phyloP scores from a whole-genome alignment of 768 basidiomycete genomes.

The Scleroderma bovista region DNA sequence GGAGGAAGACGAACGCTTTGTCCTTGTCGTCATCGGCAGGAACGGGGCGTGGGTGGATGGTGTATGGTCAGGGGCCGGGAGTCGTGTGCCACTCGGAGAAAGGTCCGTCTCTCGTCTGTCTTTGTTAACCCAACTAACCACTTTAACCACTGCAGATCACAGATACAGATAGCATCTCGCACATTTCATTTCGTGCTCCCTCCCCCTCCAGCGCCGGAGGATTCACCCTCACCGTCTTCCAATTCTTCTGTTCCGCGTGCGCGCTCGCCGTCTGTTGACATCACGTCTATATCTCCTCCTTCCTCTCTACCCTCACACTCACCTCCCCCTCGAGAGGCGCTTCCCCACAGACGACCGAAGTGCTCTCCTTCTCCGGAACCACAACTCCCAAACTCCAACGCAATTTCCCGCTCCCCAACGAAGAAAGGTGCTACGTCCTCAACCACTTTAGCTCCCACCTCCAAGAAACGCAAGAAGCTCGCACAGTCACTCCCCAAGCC shows the following conservation, averaged over 20 bases:
- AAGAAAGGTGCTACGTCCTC: conserved; percentile 24
- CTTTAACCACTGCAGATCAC: conserved; percentile 53
- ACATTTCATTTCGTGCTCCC: conserved; percentile 97
- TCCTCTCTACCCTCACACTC: conserved; percentile 77
- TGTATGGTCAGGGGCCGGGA: conserved; percentile 88
- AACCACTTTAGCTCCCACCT: conserved; percentile 18
- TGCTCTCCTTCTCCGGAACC: conserved; percentile 42
- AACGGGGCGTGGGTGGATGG: conserved; percentile 99
- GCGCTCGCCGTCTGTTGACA: conserved; percentile 78
- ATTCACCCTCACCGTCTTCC: conserved; percentile 77
- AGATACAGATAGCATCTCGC: conserved; percentile 95
- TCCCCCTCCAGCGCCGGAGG: conserved; percentile 74
- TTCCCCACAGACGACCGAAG: conserved; percentile 41
- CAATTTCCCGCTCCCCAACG: conserved; percentile 40
- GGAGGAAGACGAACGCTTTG: conserved; percentile 82
- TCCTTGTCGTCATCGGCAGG: conserved; percentile 87
- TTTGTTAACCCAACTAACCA: background rate
- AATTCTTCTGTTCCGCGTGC: conserved; percentile 60
- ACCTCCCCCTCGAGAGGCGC: conserved; percentile 50
- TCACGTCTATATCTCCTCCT: conserved; percentile 76
- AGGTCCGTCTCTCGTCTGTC: conserved; percentile 43
- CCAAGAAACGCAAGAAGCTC: conserved; percentile 72
- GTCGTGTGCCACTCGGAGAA: conserved; percentile 78
- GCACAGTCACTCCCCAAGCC: conserved; percentile 44
- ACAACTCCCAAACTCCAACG: conserved; percentile 59